Evolutionary conservation across 2,329 filamentous ascomycete genomes (phyloP).

Genomic region (Coleophoma cylindrospora): DNA sequence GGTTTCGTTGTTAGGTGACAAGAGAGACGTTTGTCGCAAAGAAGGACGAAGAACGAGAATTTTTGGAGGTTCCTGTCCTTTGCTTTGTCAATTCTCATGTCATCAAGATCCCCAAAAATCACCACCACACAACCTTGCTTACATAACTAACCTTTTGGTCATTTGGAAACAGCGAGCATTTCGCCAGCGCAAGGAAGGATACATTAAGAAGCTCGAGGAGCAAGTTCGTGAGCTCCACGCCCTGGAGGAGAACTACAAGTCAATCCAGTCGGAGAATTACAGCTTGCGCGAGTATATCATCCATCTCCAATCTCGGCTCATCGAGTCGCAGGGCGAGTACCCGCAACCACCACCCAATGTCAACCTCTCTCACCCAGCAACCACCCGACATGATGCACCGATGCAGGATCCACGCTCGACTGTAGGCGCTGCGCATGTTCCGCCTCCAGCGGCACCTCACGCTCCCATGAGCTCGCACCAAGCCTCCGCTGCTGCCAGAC

Average conservation of each 20-base stretch:
- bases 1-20: conserved; percentile 5
- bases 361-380: conserved; percentile 54
- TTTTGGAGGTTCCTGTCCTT: conserved; percentile 16
- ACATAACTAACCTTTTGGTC: conserved; percentile 18
- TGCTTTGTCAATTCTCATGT: conserved; percentile 32
- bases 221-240: conserved; percentile 78
- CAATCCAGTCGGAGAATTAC: conserved; percentile 84
- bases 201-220: conserved; percentile 96
- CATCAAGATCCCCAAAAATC: conserved; percentile 17
- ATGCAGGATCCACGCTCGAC: conserved; percentile 11
- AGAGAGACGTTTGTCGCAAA: conserved; percentile 5
- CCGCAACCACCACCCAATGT: conserved; percentile 80
- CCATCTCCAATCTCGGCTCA: conserved; percentile 77
- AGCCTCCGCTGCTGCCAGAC: conserved; percentile 26
- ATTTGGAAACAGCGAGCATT: conserved; percentile 71
- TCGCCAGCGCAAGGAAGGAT: conserved; percentile 93
- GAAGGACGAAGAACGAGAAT: conserved; percentile 8
- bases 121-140: conserved; percentile 14
- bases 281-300: conserved; percentile 89
- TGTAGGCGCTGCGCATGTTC: conserved; percentile 11
- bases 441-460: conserved; percentile 25
- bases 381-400: conserved; percentile 20
- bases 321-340: conserved; percentile 78
- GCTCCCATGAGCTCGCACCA: conserved; percentile 29
- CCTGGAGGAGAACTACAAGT: conserved; percentile 73